Base-by-base conservation (phyloP, 179 eudicot genomes). In the Actinidia chinensis region DNA sequence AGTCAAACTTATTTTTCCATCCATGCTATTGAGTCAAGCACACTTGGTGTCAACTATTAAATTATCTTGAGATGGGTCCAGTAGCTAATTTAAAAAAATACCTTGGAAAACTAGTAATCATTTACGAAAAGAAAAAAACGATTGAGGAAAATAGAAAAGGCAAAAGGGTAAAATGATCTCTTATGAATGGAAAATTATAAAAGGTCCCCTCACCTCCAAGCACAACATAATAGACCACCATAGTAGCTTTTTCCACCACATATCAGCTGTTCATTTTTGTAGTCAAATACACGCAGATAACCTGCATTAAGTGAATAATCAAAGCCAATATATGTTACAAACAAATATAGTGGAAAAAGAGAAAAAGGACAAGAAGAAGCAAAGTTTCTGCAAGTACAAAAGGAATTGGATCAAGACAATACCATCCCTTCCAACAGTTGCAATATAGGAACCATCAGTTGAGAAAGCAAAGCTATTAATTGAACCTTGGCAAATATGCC, bases 171-270 rank as follows among this genome's bases (percentile, higher is more conserved):
- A 50, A 56, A 43, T 15, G 23, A 58, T 22, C 61, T 56, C 76
- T 77, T 59, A 43, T 42, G 68, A 6, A 77, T 12, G 44, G 70
- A 73, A n/a, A 74, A 63, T 25, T 14, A 67, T n/a, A 50, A 76
- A 50, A 18, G 28, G 43, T 28, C 71, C 91, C 69, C 91, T 76
- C 87, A 94, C 98, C 98, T 94, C 98, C 98, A 92, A 44, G 97
- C 90, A 71, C 97, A 94, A 77, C 98, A 94, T 74, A 92, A 89
- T 61, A 92, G 85, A 79, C 97, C 94, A 81, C 98, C 98, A 74
- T 94, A 94, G 77, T 94, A 94, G 85, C 98, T 91, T 87, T 94
- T 92, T 20, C 98, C 97, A 80, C 98, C 98, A 81, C 93, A 94
- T 76, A 91, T 82, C 72, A 94, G 90, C 76, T 90, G 98, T 84